These are phyloP conservation scores for Adansonia madagascariensis DNA, from an alignment of 441 rosid genomes.

Conservation along the genomic window DNA sequence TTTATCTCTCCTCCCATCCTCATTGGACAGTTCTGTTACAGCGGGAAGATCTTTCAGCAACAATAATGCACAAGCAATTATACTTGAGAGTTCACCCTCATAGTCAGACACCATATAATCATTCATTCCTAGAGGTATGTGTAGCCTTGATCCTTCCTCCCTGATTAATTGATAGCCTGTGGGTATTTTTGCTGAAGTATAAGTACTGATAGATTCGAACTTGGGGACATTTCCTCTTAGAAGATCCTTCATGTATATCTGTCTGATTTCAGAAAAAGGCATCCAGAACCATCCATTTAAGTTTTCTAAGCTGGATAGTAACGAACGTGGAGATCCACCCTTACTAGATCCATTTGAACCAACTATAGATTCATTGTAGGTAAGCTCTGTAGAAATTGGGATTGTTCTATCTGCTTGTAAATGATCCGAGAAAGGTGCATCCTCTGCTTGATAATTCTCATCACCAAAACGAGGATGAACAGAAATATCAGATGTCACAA, in stretches of 20 bases:
- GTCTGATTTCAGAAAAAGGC: constrained; percentile 70
- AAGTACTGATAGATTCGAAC: constrained; percentile 50
- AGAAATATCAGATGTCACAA: constrained; percentile 26
- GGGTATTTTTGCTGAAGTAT: constrained; percentile 46
- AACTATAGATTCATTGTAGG: constrained; percentile 27
- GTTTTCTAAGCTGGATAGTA: constrained; percentile 47
- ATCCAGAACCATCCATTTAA: constrained; percentile 81
- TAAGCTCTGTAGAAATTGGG: constrained; percentile 39
- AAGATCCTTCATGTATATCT: constrained; percentile 57
- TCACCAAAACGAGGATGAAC: constrained; percentile 28
- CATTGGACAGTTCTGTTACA: constrained; percentile 36
- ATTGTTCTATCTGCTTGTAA: constrained; percentile 46
- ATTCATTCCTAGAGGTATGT: constrained; percentile 64
- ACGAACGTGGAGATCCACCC: constrained; percentile 39
- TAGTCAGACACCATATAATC: constrained; percentile 70
- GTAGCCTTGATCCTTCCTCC: constrained; percentile 84
- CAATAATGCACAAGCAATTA: constrained; percentile 88
- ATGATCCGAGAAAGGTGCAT: constrained; percentile 38
- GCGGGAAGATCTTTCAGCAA: constrained; percentile 49
- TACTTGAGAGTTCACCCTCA: constrained; percentile 91
- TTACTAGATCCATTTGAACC: constrained; percentile 35
- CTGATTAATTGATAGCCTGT: constrained; percentile 55
- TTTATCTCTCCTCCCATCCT: constrained; percentile 43
- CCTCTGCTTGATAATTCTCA: constrained; percentile 33
- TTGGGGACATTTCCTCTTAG: constrained; percentile 61